These are phyloP conservation scores for Cyberlindnera amylophila DNA, from an alignment of 805 yeast genomes.

Conservation along the genomic window DNA sequence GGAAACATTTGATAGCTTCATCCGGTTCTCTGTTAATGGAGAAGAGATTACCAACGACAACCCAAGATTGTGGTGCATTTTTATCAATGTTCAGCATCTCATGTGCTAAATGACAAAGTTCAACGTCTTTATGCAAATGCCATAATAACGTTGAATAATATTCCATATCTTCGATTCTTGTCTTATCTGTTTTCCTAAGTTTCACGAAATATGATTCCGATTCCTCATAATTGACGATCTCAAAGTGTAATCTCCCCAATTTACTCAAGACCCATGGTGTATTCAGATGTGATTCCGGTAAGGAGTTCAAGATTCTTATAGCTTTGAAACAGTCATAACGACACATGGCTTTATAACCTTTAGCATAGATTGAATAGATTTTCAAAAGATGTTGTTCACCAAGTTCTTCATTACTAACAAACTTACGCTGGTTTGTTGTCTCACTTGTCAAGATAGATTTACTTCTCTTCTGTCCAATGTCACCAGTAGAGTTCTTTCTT, in stretches of 20 bases:
- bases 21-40: conserved; percentile 81
- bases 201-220: conserved; percentile 59
- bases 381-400: conserved; percentile 42
- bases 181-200: conserved; percentile 67
- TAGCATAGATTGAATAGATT: conserved; percentile 53
- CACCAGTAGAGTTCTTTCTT: conserved; percentile 11
- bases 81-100: conserved; percentile 67
- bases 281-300: conserved; percentile 59
- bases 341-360: conserved; percentile 55
- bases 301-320: conserved; percentile 56
- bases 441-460: conserved; percentile 14
- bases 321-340: conserved; percentile 80
- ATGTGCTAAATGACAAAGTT: conserved; percentile 76
- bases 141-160: conserved; percentile 84
- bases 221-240: conserved; percentile 79
- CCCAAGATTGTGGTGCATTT: conserved; percentile 83
- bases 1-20: conserved; percentile 85
- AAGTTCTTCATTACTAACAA: conserved; percentile 21
- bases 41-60: conserved; percentile 83
- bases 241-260: conserved; percentile 79
- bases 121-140: conserved; percentile 83
- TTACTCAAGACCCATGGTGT: conserved; percentile 86
- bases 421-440: conserved; percentile 15
- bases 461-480: conserved; percentile 20
- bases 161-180: conserved; percentile 86